Evolutionary conservation across 1,284 basidiomycete genomes (phyloP).

Genomic region (Cutaneotrichosporon curvatum): DNA sequence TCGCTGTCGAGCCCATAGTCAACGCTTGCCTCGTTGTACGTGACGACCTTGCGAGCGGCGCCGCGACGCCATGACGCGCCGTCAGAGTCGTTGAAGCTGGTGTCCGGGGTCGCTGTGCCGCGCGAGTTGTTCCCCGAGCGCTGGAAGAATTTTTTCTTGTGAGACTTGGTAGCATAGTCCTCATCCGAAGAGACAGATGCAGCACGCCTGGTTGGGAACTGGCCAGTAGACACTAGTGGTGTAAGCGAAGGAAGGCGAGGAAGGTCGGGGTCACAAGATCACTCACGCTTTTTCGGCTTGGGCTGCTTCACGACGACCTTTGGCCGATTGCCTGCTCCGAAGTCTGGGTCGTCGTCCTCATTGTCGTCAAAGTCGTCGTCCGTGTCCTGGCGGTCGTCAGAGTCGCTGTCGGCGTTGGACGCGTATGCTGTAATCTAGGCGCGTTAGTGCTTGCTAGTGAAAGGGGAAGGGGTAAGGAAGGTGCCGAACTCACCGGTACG

Average conservation of each 20-base stretch:
- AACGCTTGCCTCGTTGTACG: constrained; percentile 56
- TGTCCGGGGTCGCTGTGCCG: constrained; percentile 29
- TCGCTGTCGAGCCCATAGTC: constrained; percentile 59
- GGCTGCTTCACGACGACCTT: constrained; percentile 18
- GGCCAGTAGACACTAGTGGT: constrained; percentile 15
- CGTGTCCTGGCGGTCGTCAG: constrained; percentile 8
- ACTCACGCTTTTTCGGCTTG: constrained; percentile 18
- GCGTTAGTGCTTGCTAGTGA: too few relatives aligned
- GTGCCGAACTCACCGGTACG: constrained; percentile 5
- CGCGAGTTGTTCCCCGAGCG: constrained; percentile 38
- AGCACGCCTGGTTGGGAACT: constrained; percentile 21
- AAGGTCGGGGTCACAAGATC: too few relatives aligned
- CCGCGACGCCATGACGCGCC: constrained; percentile 68
- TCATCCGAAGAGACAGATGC: constrained; percentile 58
- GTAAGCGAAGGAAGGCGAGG: constrained; percentile 1
- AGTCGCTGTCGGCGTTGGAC: constrained; percentile 13
- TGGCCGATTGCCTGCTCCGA: constrained; percentile 31
- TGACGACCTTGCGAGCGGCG: constrained; percentile 70
- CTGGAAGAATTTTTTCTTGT: constrained; percentile 69
- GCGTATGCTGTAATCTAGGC: neutral
- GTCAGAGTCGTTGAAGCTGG: constrained; percentile 32
- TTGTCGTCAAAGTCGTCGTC: constrained; percentile 28
- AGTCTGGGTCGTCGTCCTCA: constrained; percentile 33
- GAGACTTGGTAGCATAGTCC: constrained; percentile 74
- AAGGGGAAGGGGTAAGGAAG: too few relatives aligned